Evolutionary conservation across 2,329 filamentous ascomycete genomes (phyloP), one percentile per base, ranked within the genome.

Genomic region (Teratosphaeriaceae sp.): DNA sequence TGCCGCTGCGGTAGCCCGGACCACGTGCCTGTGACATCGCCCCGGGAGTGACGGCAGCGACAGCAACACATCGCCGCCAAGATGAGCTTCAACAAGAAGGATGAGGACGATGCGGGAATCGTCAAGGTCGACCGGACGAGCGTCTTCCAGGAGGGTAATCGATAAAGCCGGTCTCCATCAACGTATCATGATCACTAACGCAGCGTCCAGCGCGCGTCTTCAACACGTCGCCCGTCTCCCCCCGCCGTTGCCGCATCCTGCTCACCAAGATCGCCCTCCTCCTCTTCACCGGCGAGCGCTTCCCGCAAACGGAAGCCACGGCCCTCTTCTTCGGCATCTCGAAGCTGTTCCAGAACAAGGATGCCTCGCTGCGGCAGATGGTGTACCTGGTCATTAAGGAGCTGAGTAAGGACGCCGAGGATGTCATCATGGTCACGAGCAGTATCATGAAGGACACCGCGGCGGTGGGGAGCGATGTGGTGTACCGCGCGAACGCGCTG

Each of bases 401-500:
- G 77, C 76, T 98, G 60, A 88, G 90, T 55, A 81, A 82, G 66
- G 95, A 88, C 19, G 92, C 92, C 46, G 88, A 97, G 72, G 92
- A 98, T 75, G 94, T 96, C 52, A 98, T 98, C 65, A 97, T 98
- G 92, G 92, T 96, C 49, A 98, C 92, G 15, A 94, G 88, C 69
- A 96, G 90, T 56, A 96, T 98, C 58, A 98, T 97, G 92, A 98
- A 98, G 75, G 92, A 98, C 66, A 96, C 90, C 9, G 88, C 89
- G 41, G 88, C 89, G 40, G 88, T 94, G 51, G 87, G 89, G 60
- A 96, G 88, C 61, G 92, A 97, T 63, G 84, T 89, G 41, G 81
- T 96, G 44, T 96, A 89, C 73, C 79, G 92, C 59, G 88, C 92
- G 40, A 98, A 98, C 71, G 90, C 92, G 50, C 97, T 97, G 63